Percentiles rank a stretch among this genome's conserved stretches.
Conservation (phyloP, 768 basidiomycete genomes). For the Russula olivacea region DNA sequence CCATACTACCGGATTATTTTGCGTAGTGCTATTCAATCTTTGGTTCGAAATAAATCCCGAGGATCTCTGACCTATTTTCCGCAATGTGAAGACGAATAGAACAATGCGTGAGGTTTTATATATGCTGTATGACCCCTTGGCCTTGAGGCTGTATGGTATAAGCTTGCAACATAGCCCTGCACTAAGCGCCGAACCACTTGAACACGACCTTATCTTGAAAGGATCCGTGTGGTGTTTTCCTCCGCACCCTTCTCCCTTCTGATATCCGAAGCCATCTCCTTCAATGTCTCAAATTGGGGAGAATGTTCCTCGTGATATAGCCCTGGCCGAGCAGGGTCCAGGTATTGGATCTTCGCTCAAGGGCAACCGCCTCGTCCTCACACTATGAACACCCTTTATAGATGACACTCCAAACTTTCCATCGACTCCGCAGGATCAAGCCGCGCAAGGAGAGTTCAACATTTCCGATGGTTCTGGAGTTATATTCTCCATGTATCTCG, state of each 20-base stretch:
- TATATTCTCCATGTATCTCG: slow-evolving; percentile 21
- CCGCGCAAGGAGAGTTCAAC: background rate
- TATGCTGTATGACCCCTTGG: background rate
- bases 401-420: background rate
- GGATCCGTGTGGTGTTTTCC: background rate
- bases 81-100: background rate
- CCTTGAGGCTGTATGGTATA: background rate
- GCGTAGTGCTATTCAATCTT: no score
- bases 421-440: background rate
- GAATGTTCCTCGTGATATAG: background rate
- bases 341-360: background rate
- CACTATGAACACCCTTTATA: background rate
- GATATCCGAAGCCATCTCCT: background rate
- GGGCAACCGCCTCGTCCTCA: background rate
- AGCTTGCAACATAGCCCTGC: background rate
- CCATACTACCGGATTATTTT: no score
- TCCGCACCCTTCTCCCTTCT: background rate
- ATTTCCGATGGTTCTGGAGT: slow-evolving; percentile 2
- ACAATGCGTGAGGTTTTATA: background rate
- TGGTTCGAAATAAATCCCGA: no score
- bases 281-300: background rate
- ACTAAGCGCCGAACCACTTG: background rate
- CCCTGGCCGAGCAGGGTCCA: background rate
- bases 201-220: background rate
- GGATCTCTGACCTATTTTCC: background rate